Evolutionary conservation across 2,329 filamentous ascomycete species (phyloP).

Genomic region (Venturia pyrina): DNA sequence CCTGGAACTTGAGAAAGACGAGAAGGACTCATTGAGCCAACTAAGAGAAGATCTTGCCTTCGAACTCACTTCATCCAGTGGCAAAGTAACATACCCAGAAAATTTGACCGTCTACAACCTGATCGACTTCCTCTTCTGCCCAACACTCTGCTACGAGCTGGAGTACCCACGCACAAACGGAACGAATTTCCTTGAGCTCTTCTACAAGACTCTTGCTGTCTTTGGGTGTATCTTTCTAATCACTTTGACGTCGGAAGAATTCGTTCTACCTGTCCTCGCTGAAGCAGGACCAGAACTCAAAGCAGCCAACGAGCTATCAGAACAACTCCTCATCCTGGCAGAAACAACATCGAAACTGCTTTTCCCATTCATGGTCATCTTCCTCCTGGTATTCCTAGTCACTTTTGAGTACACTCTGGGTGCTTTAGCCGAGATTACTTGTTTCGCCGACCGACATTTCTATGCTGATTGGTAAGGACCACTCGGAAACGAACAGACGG

Average conservation of each 20-base stretch:
- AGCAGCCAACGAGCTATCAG: conserved; percentile 40
- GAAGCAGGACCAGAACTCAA: conserved; percentile 54
- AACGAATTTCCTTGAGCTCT: conserved; percentile 72
- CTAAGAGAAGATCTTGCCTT: conserved; percentile 80
- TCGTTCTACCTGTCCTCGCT: conserved; percentile 80
- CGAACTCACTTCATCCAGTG: conserved; percentile 84
- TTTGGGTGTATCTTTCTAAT: conserved; percentile 96
- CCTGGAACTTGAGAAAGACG: conserved; percentile 29
- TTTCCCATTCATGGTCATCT: conserved; percentile 95
- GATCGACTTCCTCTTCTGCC: conserved; percentile 78
- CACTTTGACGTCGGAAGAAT: conserved; percentile 85
- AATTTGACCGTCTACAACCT: conserved; percentile 82
- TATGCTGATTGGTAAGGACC: conserved; percentile 54
- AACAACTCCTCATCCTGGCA: conserved; percentile 61
- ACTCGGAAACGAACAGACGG: too few relatives aligned
- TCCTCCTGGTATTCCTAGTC: conserved; percentile 90
- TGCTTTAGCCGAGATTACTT: conserved; percentile 87
- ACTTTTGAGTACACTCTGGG: conserved; percentile 97
- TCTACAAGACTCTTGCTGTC: conserved; percentile 76
- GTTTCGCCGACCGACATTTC: conserved; percentile 69
- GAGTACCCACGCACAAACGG: conserved; percentile 75
- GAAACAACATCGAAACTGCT: conserved; percentile 87
- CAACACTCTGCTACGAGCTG: conserved; percentile 93
- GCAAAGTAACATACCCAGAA: conserved; percentile 77
- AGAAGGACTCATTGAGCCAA: conserved; percentile 41